phyloP scores from a whole-genome alignment of 257 asterid species.

The Echium plantagineum region DNA sequence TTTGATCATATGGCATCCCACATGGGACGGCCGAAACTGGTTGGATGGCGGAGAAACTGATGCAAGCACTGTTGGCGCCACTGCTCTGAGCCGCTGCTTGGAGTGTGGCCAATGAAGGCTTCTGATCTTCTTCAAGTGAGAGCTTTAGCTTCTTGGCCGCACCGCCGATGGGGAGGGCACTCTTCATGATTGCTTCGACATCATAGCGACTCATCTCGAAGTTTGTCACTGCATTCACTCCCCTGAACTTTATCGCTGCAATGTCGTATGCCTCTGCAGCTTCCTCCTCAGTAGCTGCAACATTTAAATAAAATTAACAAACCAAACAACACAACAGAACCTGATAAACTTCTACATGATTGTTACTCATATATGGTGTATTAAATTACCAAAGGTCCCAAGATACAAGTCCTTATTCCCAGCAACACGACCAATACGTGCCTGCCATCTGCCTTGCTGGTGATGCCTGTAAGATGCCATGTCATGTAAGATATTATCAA shows the following conservation, averaged over 20 bases:
- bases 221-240: slow-evolving; percentile 74
- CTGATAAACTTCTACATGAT: not conserved
- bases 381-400: slow-evolving; percentile 68
- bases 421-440: slow-evolving; percentile 94
- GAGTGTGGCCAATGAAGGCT: slow-evolving; percentile 13
- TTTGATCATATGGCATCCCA: slow-evolving; percentile 50
- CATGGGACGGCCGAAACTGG: slow-evolving; percentile 40
- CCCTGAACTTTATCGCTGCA: slow-evolving; percentile 91
- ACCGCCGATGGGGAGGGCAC: slow-evolving; percentile 86
- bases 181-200: slow-evolving; percentile 62
- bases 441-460: slow-evolving; percentile 99
- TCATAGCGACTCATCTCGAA: slow-evolving; percentile 90
- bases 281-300: slow-evolving; percentile 91
- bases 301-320: not conserved
- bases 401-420: slow-evolving; percentile 91
- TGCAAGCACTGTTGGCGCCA: slow-evolving; percentile 33
- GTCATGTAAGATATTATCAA: not conserved
- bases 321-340: not conserved
- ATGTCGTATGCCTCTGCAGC: slow-evolving; percentile 98
- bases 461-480: slow-evolving; percentile 59
- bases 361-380: not conserved
- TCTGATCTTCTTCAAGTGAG: slow-evolving; percentile 44
- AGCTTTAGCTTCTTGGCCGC: slow-evolving; percentile 70
- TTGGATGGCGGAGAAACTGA: slow-evolving; percentile 46
- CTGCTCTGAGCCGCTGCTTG: slow-evolving; percentile 30